Evolutionary conservation across 805 yeast species (phyloP).

Genomic region (Wickerhamomyces tratensis): DNA sequence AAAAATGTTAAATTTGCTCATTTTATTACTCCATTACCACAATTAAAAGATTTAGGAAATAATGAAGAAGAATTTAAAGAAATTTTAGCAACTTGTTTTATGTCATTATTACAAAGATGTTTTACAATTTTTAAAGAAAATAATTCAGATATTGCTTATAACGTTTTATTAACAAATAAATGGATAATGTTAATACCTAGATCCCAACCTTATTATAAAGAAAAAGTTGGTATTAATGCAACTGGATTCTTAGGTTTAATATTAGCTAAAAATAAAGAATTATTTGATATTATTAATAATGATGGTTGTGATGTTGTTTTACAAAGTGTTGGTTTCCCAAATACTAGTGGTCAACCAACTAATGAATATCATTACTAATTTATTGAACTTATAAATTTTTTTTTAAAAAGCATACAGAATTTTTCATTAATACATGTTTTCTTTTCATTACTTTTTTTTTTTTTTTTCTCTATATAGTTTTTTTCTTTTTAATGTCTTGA

Average conservation of each 20-base stretch:
- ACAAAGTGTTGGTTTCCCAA: slow-evolving; percentile 57
- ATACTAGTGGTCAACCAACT: slow-evolving; percentile 43
- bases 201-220: slow-evolving; percentile 37
- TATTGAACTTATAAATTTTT: no score
- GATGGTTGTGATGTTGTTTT: slow-evolving; percentile 43
- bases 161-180: slow-evolving; percentile 68
- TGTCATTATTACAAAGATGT: slow-evolving; percentile 61
- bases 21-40: slow-evolving; percentile 57
- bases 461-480: no score
- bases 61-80: slow-evolving; percentile 40
- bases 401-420: no score
- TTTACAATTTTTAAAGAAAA: slow-evolving; percentile 56
- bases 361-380: slow-evolving; percentile 53
- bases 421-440: no score
- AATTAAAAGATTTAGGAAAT: slow-evolving; percentile 19
- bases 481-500: no score
- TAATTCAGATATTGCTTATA: slow-evolving; percentile 51
- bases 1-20: slow-evolving; percentile 71
- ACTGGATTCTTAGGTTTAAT: slow-evolving; percentile 75
- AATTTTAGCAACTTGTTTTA: slow-evolving; percentile 55
- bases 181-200: slow-evolving; percentile 91
- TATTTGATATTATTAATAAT: slow-evolving; percentile 33
- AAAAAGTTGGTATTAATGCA: slow-evolving; percentile 54
- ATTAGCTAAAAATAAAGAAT: slow-evolving; percentile 59
- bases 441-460: no score